Percentiles rank a stretch among this genome's conserved stretches.
These are phyloP conservation scores for Penicillium sp. DNA, from an alignment of 2,329 filamentous ascomycete genomes.

Conservation along the genomic window DNA sequence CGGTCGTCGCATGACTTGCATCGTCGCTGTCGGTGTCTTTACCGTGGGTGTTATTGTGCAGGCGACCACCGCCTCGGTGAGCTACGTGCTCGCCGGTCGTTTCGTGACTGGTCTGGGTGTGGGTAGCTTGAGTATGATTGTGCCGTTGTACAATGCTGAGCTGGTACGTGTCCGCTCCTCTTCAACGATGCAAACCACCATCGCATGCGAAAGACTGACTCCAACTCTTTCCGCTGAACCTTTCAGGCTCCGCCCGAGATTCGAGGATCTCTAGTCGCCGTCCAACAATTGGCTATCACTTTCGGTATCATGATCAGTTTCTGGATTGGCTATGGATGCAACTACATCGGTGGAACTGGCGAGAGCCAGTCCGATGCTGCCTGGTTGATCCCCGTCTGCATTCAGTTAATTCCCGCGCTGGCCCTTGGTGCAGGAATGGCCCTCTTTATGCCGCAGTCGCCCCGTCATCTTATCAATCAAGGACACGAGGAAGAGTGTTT, in stretches of 20 bases:
- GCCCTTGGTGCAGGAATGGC: slow-evolving; percentile 61
- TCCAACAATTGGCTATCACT: slow-evolving; percentile 34
- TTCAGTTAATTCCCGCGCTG: slow-evolving; percentile 56
- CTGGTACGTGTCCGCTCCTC: slow-evolving; percentile 3
- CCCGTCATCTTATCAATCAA: slow-evolving; percentile 67
- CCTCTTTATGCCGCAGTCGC: slow-evolving; percentile 73
- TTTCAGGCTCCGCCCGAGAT: slow-evolving; percentile 27
- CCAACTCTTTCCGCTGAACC: too few species aligned
- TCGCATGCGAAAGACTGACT: neutral
- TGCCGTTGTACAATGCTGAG: slow-evolving; percentile 30
- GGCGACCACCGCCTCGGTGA: slow-evolving; percentile 19
- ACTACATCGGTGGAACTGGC: slow-evolving; percentile 58
- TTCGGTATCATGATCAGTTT: slow-evolving; percentile 35
- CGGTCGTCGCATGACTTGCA: slow-evolving; percentile 21
- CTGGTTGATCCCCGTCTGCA: slow-evolving; percentile 40
- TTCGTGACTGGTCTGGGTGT: slow-evolving; percentile 32
- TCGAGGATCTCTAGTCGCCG: slow-evolving; percentile 29
- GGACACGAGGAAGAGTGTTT: slow-evolving; percentile 61
- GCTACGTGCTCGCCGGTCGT: slow-evolving; percentile 28
- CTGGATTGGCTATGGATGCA: slow-evolving; percentile 37
- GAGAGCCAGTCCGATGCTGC: slow-evolving; percentile 37
- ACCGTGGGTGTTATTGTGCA: slow-evolving; percentile 27
- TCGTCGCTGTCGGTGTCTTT: slow-evolving; percentile 24
- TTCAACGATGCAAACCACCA: neutral
- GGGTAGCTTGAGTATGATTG: slow-evolving; percentile 30